A percentile compares a stretch with the other conserved stretches of the same genome.
phyloP scores from a whole-genome alignment of 495 filamentous ascomycete genomes.

The Cercophora scortea region DNA sequence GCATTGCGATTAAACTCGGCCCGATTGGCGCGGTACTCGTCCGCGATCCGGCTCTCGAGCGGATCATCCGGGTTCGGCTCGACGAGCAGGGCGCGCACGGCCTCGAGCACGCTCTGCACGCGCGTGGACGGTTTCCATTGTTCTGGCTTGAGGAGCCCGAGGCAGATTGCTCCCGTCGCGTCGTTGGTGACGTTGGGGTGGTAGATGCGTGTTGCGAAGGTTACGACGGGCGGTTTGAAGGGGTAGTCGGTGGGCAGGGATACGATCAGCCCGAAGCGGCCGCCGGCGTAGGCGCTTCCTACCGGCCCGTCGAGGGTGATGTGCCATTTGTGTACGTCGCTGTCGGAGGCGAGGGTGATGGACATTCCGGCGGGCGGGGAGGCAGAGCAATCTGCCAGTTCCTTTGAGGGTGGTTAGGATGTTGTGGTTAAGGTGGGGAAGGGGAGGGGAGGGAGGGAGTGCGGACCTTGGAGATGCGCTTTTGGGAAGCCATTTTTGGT shows the following conservation, averaged over 20 bases:
- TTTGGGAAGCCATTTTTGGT: slow-evolving; percentile 42
- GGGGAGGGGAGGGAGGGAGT: background rate
- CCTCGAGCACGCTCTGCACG: slow-evolving; percentile 68
- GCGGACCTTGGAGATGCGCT: slow-evolving; percentile 55
- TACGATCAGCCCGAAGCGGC: slow-evolving; percentile 70
- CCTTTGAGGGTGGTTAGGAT: slow-evolving; percentile 25
- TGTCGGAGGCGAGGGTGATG: slow-evolving; percentile 56
- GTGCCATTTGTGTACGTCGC: slow-evolving; percentile 81
- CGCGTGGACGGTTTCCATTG: slow-evolving; percentile 91
- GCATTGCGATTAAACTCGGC: slow-evolving; percentile 77
- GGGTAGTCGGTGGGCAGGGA: slow-evolving; percentile 81
- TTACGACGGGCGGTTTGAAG: slow-evolving; percentile 83
- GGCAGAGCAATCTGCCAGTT: slow-evolving; percentile 59
- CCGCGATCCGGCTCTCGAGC: slow-evolving; percentile 78
- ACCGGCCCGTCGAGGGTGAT: slow-evolving; percentile 69
- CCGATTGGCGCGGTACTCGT: slow-evolving; percentile 69
- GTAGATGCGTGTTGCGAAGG: slow-evolving; percentile 92
- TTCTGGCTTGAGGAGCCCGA: slow-evolving; percentile 77
- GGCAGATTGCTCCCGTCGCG: slow-evolving; percentile 79
- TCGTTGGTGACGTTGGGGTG: slow-evolving; percentile 98
- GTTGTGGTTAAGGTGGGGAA: background rate
- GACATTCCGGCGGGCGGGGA: slow-evolving; percentile 58
- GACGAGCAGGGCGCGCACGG: slow-evolving; percentile 65
- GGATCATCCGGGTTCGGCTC: slow-evolving; percentile 95
- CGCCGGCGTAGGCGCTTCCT: slow-evolving; percentile 66